phyloP scores from a whole-genome alignment of 495 filamentous ascomycete species.

The Platismatia glauca region DNA sequence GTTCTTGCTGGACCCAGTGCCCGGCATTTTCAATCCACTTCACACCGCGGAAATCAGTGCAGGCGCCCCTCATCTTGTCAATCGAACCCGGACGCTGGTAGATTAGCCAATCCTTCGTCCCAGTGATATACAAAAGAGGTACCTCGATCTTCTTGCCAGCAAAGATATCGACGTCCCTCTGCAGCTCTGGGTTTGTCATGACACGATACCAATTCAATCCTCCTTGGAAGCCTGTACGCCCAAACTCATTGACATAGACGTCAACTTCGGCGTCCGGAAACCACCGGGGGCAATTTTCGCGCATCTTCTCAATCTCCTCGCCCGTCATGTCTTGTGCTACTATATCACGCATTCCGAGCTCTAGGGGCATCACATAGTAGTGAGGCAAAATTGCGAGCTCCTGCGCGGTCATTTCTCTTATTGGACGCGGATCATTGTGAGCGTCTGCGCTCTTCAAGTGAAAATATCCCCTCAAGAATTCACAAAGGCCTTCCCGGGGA shows the following conservation, averaged over 20 bases:
- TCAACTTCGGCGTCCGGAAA: slow-evolving; percentile 46
- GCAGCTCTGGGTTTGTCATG: slow-evolving; percentile 40
- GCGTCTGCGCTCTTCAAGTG: slow-evolving; percentile 55
- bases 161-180: slow-evolving; percentile 48
- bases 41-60: slow-evolving; percentile 42
- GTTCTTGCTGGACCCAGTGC: slow-evolving; percentile 62
- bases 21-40: slow-evolving; percentile 49
- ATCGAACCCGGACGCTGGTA: slow-evolving; percentile 57
- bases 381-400: slow-evolving; percentile 51
- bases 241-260: slow-evolving; percentile 53
- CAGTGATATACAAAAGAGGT: slow-evolving; percentile 50
- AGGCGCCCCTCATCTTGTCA: slow-evolving; percentile 46
- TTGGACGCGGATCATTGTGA: slow-evolving; percentile 43
- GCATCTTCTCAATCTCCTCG: slow-evolving; percentile 33
- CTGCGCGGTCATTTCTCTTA: slow-evolving; percentile 46
- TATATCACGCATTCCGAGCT: slow-evolving; percentile 48
- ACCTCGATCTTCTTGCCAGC: slow-evolving; percentile 55
- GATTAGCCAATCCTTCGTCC: slow-evolving; percentile 56
- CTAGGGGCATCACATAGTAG: slow-evolving; percentile 59
- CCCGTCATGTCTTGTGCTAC: slow-evolving; percentile 44
- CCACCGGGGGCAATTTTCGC: slow-evolving; percentile 32
- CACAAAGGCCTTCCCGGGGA: slow-evolving; percentile 43
- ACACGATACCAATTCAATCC: slow-evolving; percentile 63
- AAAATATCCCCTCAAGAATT: slow-evolving; percentile 58
- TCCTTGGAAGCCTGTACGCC: slow-evolving; percentile 61